These are phyloP conservation scores for Wickerhamiella dianesei DNA, from an alignment of 805 yeast species.

Conservation along the genomic window DNA sequence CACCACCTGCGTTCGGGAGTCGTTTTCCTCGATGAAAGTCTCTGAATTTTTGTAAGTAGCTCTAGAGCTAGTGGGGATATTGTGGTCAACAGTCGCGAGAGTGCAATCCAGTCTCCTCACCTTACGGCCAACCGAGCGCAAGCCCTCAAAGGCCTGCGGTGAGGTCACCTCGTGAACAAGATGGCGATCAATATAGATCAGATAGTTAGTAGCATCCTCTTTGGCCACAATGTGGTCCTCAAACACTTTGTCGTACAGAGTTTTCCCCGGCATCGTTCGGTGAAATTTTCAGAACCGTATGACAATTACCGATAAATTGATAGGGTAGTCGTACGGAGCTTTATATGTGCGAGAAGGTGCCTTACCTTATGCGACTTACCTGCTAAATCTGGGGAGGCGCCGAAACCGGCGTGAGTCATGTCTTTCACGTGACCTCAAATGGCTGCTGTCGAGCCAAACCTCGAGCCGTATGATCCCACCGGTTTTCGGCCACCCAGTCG, in stretches of 20 bases:
- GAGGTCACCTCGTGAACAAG: constrained; percentile 97
- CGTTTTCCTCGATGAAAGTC: constrained; percentile 76
- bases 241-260: constrained; percentile 92
- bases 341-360: background rate
- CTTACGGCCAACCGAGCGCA: constrained; percentile 69
- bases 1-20: constrained; percentile 81
- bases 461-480: no score
- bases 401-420: background rate
- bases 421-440: background rate
- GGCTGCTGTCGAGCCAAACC: no score
- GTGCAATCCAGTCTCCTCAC: constrained; percentile 91
- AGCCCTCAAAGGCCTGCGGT: constrained; percentile 97
- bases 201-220: constrained; percentile 75
- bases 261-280: constrained; percentile 28
- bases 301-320: background rate
- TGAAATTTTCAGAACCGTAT: background rate
- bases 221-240: constrained; percentile 86
- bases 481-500: no score
- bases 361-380: background rate
- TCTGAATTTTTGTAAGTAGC: constrained; percentile 55
- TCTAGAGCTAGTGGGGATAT: constrained; percentile 91
- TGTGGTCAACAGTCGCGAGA: constrained; percentile 90
- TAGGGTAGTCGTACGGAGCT: background rate
- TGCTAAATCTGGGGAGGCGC: background rate
- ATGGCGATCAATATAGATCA: constrained; percentile 91